Conservation (phyloP, 176 grass and related monocot genomes). For the Oryza brachyantha region DNA sequence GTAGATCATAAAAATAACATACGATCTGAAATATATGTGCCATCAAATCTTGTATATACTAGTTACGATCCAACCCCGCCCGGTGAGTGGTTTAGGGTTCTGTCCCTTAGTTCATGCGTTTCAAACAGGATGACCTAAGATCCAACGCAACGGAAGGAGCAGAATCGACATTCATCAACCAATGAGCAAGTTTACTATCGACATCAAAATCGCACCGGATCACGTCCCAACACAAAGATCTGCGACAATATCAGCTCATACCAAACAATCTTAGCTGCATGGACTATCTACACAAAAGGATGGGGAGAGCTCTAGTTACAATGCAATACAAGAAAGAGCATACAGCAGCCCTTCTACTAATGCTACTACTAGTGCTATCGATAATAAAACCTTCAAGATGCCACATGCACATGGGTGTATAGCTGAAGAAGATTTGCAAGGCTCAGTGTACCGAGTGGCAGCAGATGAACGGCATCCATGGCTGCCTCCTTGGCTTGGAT, state of each 20-base stretch:
- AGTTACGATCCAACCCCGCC: too few relatives aligned
- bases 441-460: constrained; percentile 50
- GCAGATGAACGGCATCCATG: constrained; percentile 63
- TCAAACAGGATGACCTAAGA: too few relatives aligned
- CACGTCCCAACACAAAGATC: too few relatives aligned
- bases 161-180: too few relatives aligned
- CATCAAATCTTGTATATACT: too few relatives aligned
- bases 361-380: neutral
- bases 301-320: constrained; percentile 16
- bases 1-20: too few relatives aligned
- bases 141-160: too few relatives aligned
- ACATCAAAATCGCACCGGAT: too few relatives aligned
- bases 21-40: too few relatives aligned
- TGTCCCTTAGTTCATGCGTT: too few relatives aligned
- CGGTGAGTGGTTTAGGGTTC: too few relatives aligned
- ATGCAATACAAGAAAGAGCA: constrained; percentile 9
- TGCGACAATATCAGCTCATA: neutral
- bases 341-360: neutral
- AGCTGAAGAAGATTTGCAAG: neutral
- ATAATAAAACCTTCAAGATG: neutral
- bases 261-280: constrained; percentile 9
- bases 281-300: constrained; percentile 40
- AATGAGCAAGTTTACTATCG: too few relatives aligned
- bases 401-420: constrained; percentile 13
- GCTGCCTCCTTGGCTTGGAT: constrained; percentile 47